A percentile compares a stretch with the other conserved stretches of the same genome.
phyloP scores from a whole-genome alignment of 768 basidiomycete genomes.

The Porpolomopsis calyptriformis region DNA sequence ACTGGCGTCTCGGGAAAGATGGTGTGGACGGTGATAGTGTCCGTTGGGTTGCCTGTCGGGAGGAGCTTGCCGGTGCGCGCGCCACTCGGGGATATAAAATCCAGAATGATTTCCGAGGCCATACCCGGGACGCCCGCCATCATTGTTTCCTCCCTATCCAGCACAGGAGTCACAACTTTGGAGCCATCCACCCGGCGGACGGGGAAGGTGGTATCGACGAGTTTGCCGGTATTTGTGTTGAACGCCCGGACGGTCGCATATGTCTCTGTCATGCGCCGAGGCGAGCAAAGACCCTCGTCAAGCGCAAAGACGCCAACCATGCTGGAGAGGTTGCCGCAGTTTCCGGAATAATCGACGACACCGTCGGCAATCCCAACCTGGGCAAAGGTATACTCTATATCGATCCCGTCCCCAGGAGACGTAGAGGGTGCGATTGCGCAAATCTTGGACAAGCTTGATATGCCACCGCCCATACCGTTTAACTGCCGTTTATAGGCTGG shows the following conservation, averaged over 20 bases:
- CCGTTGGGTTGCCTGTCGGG: constrained; percentile 44
- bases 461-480: constrained; percentile 74
- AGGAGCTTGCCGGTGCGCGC: constrained; percentile 63
- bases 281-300: constrained; percentile 46
- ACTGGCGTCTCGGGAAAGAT: constrained; percentile 16
- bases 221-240: constrained; percentile 66
- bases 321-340: constrained; percentile 66
- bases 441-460: constrained; percentile 67
- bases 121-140: constrained; percentile 63
- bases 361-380: constrained; percentile 51
- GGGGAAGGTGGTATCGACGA: constrained; percentile 64
- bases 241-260: constrained; percentile 43
- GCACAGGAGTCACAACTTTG: constrained; percentile 26
- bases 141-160: constrained; percentile 38
- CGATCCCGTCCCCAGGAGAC: constrained; percentile 30
- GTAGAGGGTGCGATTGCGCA: constrained; percentile 50
- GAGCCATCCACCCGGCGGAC: constrained; percentile 20
- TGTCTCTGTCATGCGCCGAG: constrained; percentile 12
- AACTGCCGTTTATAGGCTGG: constrained; percentile 55
- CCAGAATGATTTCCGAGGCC: constrained; percentile 53
- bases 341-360: constrained; percentile 57
- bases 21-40: constrained; percentile 29
- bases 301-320: constrained; percentile 67
- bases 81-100: constrained; percentile 57
- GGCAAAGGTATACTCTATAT: constrained; percentile 65